Evolutionary conservation across 2,329 filamentous ascomycete genomes (phyloP).

Genomic region (Fusarium sp.): DNA sequence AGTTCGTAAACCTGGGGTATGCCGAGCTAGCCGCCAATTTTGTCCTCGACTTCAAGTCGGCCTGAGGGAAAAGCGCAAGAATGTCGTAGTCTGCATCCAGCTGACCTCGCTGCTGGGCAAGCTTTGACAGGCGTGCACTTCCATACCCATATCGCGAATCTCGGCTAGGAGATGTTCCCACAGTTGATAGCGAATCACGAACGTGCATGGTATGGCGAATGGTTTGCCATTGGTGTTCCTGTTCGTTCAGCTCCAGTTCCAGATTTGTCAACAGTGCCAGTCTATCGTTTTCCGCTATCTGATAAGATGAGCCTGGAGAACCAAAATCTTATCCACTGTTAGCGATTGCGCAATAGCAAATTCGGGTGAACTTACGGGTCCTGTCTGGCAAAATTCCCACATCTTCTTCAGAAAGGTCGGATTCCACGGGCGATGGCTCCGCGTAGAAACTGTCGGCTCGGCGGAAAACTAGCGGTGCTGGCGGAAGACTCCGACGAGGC

Average conservation of each 20-base stretch:
- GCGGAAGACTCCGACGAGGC: constrained; percentile 63
- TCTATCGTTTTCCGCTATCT: constrained; percentile 47
- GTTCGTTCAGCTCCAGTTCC: constrained; percentile 67
- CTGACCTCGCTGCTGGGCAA: constrained; percentile 27
- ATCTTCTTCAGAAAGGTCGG: constrained; percentile 49
- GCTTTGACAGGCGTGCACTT: constrained; percentile 18
- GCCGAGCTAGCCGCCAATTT: constrained; percentile 17
- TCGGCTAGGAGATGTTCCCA: constrained; percentile 44
- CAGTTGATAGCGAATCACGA: constrained; percentile 60
- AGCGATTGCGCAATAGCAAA: constrained; percentile 1
- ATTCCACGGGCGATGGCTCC: constrained; percentile 62
- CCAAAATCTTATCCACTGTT: constrained; percentile 11
- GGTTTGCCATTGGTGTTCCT: constrained; percentile 67
- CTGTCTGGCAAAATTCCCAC: constrained; percentile 45
- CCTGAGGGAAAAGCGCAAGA: constrained; percentile 22
- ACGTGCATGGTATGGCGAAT: constrained; percentile 60
- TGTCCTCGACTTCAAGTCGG: constrained; percentile 15
- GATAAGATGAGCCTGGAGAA: constrained; percentile 29
- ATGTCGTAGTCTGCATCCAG: constrained; percentile 25
- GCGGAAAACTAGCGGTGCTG: constrained; percentile 62
- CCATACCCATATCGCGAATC: constrained; percentile 36
- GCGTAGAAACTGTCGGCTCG: constrained; percentile 54
- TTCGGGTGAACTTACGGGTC: constrained; percentile 7
- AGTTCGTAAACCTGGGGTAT: constrained; percentile 25
- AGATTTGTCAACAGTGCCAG: constrained; percentile 64